Conservation (phyloP, 2,329 filamentous ascomycete species). For the Hypoxylon sp. region DNA sequence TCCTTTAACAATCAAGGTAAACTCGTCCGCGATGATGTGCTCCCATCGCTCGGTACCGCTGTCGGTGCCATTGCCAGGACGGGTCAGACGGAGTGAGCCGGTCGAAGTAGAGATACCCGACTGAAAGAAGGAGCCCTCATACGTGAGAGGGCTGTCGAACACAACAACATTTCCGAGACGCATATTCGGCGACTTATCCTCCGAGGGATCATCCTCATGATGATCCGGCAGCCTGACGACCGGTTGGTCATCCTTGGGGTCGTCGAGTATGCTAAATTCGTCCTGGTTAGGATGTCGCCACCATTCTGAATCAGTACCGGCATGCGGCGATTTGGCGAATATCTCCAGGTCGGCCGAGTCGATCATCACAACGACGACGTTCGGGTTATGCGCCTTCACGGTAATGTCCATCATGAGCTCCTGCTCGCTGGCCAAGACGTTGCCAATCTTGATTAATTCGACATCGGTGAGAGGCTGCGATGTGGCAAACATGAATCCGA, state of each 20-base stretch:
- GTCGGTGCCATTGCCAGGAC: slow-evolving; percentile 88
- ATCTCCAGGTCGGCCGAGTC: slow-evolving; percentile 89
- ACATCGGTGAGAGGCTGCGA: slow-evolving; percentile 87
- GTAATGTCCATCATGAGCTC: slow-evolving; percentile 94
- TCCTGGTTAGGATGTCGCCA: slow-evolving; percentile 55
- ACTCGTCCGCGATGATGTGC: slow-evolving; percentile 86
- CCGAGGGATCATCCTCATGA: slow-evolving; percentile 59
- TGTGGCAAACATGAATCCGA: slow-evolving; percentile 89
- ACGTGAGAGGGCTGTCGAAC: slow-evolving; percentile 87
- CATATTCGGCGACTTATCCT: slow-evolving; percentile 80
- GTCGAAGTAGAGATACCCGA: slow-evolving; percentile 74
- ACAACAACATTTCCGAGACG: slow-evolving; percentile 86
- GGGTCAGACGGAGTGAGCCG: slow-evolving; percentile 81
- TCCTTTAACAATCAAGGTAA: slow-evolving; percentile 90
- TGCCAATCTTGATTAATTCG: slow-evolving; percentile 79
- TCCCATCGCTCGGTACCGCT: slow-evolving; percentile 90
- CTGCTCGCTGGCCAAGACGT: slow-evolving; percentile 91
- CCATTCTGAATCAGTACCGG: slow-evolving; percentile 73
- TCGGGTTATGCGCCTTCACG: slow-evolving; percentile 89
- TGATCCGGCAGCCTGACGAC: slow-evolving; percentile 20
- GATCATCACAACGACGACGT: slow-evolving; percentile 86
- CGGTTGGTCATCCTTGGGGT: slow-evolving; percentile 51
- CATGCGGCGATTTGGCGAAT: slow-evolving; percentile 92
- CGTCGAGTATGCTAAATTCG: slow-evolving; percentile 45
- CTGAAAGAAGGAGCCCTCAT: slow-evolving; percentile 89